Base-by-base conservation (phyloP, 148 eudicot genomes). In the Nepenthes gracilis region DNA sequence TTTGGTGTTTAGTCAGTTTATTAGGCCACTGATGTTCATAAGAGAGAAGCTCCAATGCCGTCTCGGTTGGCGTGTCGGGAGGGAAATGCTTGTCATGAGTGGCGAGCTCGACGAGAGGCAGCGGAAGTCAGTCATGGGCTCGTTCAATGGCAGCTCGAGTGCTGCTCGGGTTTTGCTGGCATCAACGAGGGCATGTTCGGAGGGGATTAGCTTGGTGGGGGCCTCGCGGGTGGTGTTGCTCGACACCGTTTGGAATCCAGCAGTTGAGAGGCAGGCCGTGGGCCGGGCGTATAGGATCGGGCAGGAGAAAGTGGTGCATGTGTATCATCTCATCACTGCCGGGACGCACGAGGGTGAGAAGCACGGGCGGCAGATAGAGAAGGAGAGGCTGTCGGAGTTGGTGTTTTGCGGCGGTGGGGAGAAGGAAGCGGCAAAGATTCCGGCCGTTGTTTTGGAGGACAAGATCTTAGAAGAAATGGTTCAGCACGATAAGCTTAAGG, bases 201-300 rank as follows among this genome's bases (percentile, higher is more conserved):
- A 92, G 56, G 97, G 94, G 34, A 88, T 92, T 32, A 77, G 72
- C 63, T 69, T 92, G 0, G 79, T 88, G 4, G 97, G 97, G 52
- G 96, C 96, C 11, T 88, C 96, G 0, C 80, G 96, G 66, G 88
- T 92, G 1, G 86, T 85, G 40, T 61, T 88, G 55, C 77, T 92
- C 0, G 96, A 85, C 54, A 90, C 85, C 15, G 80, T 70, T 2
- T 92, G 97, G 96, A 92, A 92, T 61, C 97, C 96, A 0, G 70
- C 88, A 0, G 87, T 85, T 0, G 96, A 80, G 62, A 80, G 86
- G 62, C 97, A 92, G 64, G 93, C 96, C 1, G 82, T 92, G 32
- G 74, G 96, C 68, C 75, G 96, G 43, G 97, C 96, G 2, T 88
- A 88, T 47, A 78, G 97, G 61, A 43, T 88, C 1, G 97, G 96